Conservation (phyloP, 768 basidiomycete species). For the Naganishia friedmannii region DNA sequence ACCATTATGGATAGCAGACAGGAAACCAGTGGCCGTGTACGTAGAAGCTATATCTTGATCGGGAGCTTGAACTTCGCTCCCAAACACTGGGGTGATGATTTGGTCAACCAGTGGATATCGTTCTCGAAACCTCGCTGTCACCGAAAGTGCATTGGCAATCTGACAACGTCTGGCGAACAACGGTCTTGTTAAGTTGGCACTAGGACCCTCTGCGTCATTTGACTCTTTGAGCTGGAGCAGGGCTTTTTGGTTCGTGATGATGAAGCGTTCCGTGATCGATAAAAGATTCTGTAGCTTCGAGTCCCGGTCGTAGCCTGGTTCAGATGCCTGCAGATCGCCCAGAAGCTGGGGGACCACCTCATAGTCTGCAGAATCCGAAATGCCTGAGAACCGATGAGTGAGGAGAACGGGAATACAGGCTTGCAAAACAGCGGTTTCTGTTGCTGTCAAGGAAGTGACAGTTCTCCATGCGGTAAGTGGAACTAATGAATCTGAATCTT, state of each 20-base stretch:
- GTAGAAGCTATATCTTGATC: no score
- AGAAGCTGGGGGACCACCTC: background rate
- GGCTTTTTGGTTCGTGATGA: background rate
- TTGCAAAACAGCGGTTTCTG: background rate
- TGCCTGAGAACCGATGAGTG: background rate
- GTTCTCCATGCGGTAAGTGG: background rate
- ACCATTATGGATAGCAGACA: background rate
- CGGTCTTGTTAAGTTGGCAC: no score
- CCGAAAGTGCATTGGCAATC: no score
- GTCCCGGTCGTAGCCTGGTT: background rate
- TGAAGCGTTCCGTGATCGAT: background rate
- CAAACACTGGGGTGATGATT: no score
- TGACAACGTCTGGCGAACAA: no score
- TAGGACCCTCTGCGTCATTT: no score
- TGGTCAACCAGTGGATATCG: background rate
- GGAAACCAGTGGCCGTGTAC: background rate
- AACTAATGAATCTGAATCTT: background rate
- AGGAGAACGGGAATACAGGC: background rate
- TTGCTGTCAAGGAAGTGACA: background rate
- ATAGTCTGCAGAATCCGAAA: background rate
- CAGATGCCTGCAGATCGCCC: background rate
- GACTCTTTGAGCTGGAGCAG: background rate
- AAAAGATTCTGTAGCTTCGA: background rate
- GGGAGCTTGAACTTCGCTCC: no score
- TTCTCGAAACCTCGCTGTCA: background rate